phyloP scores from a whole-genome alignment of 2,329 filamentous ascomycete species.

The Colletotrichum tamarilloi region DNA sequence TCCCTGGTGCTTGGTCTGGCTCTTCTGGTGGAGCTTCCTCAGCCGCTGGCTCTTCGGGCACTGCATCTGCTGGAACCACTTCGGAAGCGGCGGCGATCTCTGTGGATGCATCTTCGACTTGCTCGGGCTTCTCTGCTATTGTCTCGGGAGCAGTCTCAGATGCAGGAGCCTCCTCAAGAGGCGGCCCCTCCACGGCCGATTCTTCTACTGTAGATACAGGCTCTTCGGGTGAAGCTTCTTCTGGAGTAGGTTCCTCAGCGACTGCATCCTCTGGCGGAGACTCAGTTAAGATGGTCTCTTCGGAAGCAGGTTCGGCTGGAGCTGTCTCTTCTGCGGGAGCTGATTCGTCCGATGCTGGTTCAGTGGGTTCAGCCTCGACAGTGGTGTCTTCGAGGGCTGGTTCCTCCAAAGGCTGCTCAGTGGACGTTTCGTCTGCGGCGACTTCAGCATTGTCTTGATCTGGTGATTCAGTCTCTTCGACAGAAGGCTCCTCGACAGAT shows the following conservation, averaged over 20 bases:
- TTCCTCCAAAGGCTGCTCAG: not conserved
- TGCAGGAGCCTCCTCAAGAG: not conserved
- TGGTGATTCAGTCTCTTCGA: not conserved
- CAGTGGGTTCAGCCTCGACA: not conserved
- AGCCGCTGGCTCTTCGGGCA: not conserved
- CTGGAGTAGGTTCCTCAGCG: not conserved
- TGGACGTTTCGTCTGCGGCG: not conserved
- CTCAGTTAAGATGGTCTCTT: not conserved
- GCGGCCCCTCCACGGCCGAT: slow-evolving; percentile 9
- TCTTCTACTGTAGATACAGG: not conserved
- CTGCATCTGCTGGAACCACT: not conserved
- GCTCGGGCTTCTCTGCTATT: slow-evolving; percentile 8
- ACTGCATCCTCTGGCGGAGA: not conserved
- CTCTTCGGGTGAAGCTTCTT: slow-evolving; percentile 25
- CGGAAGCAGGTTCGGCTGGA: not conserved
- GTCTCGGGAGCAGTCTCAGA: not conserved
- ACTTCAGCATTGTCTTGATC: not conserved
- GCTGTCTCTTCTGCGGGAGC: not conserved
- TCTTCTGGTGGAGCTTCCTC: not conserved
- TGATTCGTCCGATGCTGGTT: not conserved
- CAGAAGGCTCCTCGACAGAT: not conserved
- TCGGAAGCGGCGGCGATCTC: not conserved
- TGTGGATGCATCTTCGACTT: not conserved
- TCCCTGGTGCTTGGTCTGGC: not conserved
- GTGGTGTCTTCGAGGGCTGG: not conserved